Base-by-base conservation (phyloP, 805 yeast genomes). In the Zygoascus flipseniorum region DNA sequence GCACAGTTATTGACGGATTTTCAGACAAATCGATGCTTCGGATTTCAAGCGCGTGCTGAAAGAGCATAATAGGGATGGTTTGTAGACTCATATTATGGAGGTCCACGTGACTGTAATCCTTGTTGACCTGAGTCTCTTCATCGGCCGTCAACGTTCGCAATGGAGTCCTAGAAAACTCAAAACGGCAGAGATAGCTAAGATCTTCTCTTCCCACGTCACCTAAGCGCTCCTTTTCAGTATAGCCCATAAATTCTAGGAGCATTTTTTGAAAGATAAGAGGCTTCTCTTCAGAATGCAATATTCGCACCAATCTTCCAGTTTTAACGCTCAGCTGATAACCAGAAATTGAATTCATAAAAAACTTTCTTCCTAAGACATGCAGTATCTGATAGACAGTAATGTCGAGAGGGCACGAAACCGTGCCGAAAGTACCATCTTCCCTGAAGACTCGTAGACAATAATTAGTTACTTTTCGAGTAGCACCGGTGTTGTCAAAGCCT, bases 151-250 rank as follows among this genome's bases (percentile, higher is more conserved):
- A 71, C 53, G 77, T 81, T 48, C 85, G 76, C 37, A 85, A 72
- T 18, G 79, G 77, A 37, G 82, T 79, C 47, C 79, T 80, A 56
- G 82, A 84, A 50, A 87, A 77, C 31, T 84, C 82, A 65, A 90
- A 89, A 59, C 88, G 86, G 69, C 89, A 87, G 44, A 90, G 73
- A 62, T 82, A 88, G 49, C 89, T 82, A 56, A 89, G 69, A 68
- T 90, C 97, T 53, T 86, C 89, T 56, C 95, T 76, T 32, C 95
- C 96, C 55, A 89, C 76, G 50, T 82, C 85, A 57, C 82, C 83
- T 50, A 89, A 70, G 51, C 83, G 81, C 64, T 90, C 97, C n/a
- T 79, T 74, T 48, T 83, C 86, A 2, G 79, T 76, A 63, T 85
- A 90, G 5, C 97, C 98, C 63, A 87, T 83, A 43, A 87, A 70